Base-by-base conservation (phyloP, 306 rosid genomes). In the Begonia fuchsioides region DNA sequence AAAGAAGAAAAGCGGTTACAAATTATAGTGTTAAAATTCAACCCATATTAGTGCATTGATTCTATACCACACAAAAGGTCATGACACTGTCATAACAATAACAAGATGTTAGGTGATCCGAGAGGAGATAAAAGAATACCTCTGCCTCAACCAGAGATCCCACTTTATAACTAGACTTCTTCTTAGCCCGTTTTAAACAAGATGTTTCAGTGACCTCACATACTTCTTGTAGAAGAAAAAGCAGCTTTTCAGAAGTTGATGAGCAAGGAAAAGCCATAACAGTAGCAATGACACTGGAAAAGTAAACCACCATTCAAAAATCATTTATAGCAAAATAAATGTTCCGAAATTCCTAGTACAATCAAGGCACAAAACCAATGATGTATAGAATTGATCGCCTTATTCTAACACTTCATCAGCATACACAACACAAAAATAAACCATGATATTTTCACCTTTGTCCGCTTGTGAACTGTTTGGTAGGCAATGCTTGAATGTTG, bases 141-240 rank as follows among this genome's bases (percentile, higher is more conserved):
- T 90, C 98, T 12, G 94, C 98, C 58, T 84, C 82, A 74, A 90
- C 92, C 55, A 81, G 54, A 63, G 85, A 77, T 57, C 98, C 98
- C 68, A 85, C 79, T 51, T 71, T 66, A 65, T 74, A 72, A 69
- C 69, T 65, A 58, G 78, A 75, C 58, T 71, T 80, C 78, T 75
- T 82, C 63, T 79, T 90, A 51, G 72, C 66, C 67, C 92, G 72
- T 73, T 81, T 90, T 54, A 90, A 76, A 64, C 78, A 66, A 55
- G 86, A 63, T 51, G 81, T 74, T 58, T 66, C 79, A 39, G 49
- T 68, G 38, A 59, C 53, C 54, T 75, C 87, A 57, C 68, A 49
- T 10, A 57, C 17, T 10, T 67, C 63, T 44, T 62, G 66, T 19
- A 75, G 87, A 69, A 76, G 85, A 65, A 85, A 70, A 44, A 90